Percentiles rank a stretch among this genome's conserved stretches.
phyloP scores from a whole-genome alignment of 495 filamentous ascomycete genomes.

The Daldinia bambusicola region DNA sequence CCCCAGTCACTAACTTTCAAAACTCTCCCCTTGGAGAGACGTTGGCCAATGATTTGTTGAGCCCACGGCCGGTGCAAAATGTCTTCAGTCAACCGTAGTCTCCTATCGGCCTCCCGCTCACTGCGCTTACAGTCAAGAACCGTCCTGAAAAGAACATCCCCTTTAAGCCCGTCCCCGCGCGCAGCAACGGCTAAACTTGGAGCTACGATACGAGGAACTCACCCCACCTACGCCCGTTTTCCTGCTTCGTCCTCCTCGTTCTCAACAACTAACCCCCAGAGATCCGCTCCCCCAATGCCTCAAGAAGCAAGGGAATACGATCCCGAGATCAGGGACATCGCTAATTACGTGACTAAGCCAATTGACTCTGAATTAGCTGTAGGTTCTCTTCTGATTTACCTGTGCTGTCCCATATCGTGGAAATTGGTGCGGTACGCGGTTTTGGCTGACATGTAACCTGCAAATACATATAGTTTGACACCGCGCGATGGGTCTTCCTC shows the following conservation, averaged over 20 bases:
- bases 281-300: constrained; percentile 62
- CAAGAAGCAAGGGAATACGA: constrained; percentile 73
- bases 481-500: constrained; percentile 86
- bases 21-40: background rate
- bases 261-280: constrained; percentile 66
- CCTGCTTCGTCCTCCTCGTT: constrained; percentile 52
- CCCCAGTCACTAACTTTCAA: no score
- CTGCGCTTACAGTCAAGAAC: constrained; percentile 46
- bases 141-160: constrained; percentile 31
- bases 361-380: constrained; percentile 93
- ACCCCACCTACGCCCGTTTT: constrained; percentile 28
- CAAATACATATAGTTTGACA: constrained; percentile 81
- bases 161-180: constrained; percentile 35
- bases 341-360: constrained; percentile 88
- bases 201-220: constrained; percentile 34
- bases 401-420: background rate
- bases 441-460: constrained; percentile 45
- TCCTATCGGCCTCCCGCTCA: constrained; percentile 48
- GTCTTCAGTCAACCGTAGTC: constrained; percentile 49
- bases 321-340: constrained; percentile 93
- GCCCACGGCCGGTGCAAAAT: constrained; percentile 28
- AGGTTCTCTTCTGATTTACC: constrained; percentile 49
- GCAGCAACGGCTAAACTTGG: constrained; percentile 38
- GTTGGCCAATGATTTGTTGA: constrained; percentile 7
- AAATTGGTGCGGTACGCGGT: constrained; percentile 3